A percentile compares a stretch with the other conserved stretches of the same genome.
phyloP scores from a whole-genome alignment of 1,284 basidiomycete species.

The Bondarzewia mesenterica region DNA sequence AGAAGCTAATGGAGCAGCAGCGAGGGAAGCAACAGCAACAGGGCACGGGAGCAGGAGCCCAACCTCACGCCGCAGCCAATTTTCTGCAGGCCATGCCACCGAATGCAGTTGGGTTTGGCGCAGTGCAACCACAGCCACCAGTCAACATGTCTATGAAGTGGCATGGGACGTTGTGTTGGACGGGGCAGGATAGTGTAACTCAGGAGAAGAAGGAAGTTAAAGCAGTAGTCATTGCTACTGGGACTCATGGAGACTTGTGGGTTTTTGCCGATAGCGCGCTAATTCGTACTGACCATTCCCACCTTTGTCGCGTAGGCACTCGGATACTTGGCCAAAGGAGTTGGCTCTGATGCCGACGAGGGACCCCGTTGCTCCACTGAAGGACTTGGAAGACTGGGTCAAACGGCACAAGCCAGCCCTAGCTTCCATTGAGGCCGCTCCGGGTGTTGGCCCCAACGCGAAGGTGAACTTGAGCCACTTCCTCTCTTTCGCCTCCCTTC shows the following conservation, averaged over 20 bases:
- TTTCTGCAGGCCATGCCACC: no score
- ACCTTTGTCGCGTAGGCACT: conserved; percentile 28
- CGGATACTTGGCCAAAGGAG: conserved; percentile 44
- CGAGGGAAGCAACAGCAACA: conserved; percentile 13
- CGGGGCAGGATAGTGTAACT: conserved; percentile 30
- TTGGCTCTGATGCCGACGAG: conserved; percentile 36
- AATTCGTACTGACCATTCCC: not conserved
- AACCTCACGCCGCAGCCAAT: no score
- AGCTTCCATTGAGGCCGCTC: conserved; percentile 13
- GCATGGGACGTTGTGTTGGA: conserved; percentile 46
- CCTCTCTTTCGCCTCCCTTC: conserved; percentile 29
- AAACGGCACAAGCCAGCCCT: conserved; percentile 22
- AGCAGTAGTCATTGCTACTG: conserved; percentile 31
- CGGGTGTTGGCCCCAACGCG: conserved; percentile 11
- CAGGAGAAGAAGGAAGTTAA: conserved; percentile 34
- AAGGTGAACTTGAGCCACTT: conserved; percentile 32
- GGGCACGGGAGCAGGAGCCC: no score
- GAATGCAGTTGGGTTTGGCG: no score
- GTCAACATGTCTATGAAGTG: conserved; percentile 25
- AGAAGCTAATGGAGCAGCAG: conserved; percentile 42
- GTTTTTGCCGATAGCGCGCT: conserved; percentile 7
- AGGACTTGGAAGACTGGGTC: conserved; percentile 44
- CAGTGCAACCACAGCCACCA: no score
- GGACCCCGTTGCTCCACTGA: conserved; percentile 30
- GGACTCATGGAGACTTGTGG: conserved; percentile 25